These are phyloP conservation scores for Pseudogymnoascus sp. DNA, from an alignment of 2,329 filamentous ascomycete species.

Conservation along the genomic window DNA sequence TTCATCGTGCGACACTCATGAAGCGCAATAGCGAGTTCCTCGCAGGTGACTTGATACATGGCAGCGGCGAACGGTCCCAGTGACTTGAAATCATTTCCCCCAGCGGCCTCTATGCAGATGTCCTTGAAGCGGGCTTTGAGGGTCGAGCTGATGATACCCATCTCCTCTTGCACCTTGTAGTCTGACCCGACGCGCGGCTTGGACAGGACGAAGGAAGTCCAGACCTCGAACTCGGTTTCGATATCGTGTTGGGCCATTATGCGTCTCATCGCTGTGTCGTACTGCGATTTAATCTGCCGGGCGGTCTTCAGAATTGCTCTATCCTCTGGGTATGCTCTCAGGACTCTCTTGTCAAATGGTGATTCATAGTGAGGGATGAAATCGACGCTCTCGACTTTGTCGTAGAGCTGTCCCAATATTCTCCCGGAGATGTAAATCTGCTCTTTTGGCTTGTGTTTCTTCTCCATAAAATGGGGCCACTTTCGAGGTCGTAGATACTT, in stretches of 20 bases:
- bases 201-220: conserved; percentile 73
- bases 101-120: conserved; percentile 57
- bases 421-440: conserved; percentile 57
- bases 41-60: conserved; percentile 77
- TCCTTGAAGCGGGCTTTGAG: conserved; percentile 63
- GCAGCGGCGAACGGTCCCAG: conserved; percentile 71
- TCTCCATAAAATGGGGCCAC: conserved; percentile 89
- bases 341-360: conserved; percentile 68
- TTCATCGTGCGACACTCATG: conserved; percentile 36
- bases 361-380: conserved; percentile 66
- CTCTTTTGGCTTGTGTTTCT: conserved; percentile 37
- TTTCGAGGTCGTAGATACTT: conserved; percentile 46
- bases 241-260: conserved; percentile 83
- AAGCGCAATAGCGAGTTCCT: conserved; percentile 56
- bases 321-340: conserved; percentile 51
- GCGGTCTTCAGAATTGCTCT: conserved; percentile 50
- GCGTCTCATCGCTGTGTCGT: conserved; percentile 67
- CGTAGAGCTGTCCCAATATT: conserved; percentile 74
- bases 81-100: conserved; percentile 46
- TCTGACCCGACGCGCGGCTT: conserved; percentile 65
- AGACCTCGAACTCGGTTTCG: conserved; percentile 83
- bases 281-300: conserved; percentile 60
- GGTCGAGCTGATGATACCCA: conserved; percentile 57
- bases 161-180: conserved; percentile 80
- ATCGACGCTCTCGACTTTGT: conserved; percentile 57